Evolutionary conservation across 305 asterid species (phyloP).

Genomic region (Fraxinus sp.): DNA sequence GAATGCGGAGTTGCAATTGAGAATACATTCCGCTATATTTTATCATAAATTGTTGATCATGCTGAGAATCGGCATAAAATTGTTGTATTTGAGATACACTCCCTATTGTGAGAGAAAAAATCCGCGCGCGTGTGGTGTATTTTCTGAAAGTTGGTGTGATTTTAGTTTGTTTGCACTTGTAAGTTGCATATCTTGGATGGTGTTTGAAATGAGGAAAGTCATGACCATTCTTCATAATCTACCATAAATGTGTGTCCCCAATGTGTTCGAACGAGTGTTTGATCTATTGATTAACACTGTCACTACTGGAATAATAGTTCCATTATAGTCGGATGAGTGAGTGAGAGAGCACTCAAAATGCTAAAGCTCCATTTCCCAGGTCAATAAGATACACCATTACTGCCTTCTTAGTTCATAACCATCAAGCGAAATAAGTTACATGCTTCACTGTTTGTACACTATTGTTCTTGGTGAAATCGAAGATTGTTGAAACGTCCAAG

Average conservation of each 20-base stretch:
- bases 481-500: neutral
- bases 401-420: neutral
- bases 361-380: too few relatives aligned
- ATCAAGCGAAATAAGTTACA: neutral
- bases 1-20: conserved; percentile 2
- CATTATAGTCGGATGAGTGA: neutral
- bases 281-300: neutral
- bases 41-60: neutral
- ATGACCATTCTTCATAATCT: neutral
- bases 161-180: neutral
- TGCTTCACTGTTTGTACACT: neutral
- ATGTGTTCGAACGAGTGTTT: neutral
- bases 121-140: neutral
- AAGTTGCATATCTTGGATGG: neutral
- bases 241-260: neutral
- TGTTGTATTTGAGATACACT: neutral
- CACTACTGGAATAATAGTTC: neutral
- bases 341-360: neutral
- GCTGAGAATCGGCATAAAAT: neutral
- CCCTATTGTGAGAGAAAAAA: neutral
- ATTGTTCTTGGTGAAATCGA: neutral
- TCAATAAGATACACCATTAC: neutral
- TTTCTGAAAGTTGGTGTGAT: neutral
- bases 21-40: neutral
- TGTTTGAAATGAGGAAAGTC: neutral